phyloP scores from a whole-genome alignment of 768 basidiomycete genomes.

The Lyophyllum semitale region DNA sequence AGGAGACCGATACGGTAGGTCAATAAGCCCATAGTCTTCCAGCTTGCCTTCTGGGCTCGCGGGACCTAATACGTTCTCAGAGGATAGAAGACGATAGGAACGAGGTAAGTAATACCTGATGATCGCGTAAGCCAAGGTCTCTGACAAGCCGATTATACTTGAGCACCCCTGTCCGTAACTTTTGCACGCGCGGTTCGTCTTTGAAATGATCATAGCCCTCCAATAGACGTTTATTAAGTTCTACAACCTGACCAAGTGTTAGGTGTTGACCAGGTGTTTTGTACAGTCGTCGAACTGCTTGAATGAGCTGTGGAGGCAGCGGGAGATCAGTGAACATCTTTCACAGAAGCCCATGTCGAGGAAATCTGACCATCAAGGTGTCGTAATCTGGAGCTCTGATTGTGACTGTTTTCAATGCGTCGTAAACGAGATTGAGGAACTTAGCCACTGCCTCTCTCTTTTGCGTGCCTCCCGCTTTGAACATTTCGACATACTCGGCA shows the following conservation, averaged over 20 bases:
- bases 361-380: slow-evolving; percentile 81
- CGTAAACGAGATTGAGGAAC: slow-evolving; percentile 89
- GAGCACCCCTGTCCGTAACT: slow-evolving; percentile 76
- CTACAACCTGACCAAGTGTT: slow-evolving; percentile 93
- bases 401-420: slow-evolving; percentile 93
- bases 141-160: slow-evolving; percentile 88
- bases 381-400: slow-evolving; percentile 96
- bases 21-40: slow-evolving; percentile 87
- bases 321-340: slow-evolving; percentile 10
- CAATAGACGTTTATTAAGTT: slow-evolving; percentile 89
- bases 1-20: slow-evolving; percentile 81
- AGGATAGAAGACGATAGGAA: not conserved
- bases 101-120: slow-evolving; percentile 58
- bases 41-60: slow-evolving; percentile 78
- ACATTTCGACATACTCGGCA: slow-evolving; percentile 83
- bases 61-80: slow-evolving; percentile 64
- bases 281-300: slow-evolving; percentile 92
- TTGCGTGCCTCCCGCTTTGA: slow-evolving; percentile 82
- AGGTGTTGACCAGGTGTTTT: slow-evolving; percentile 93
- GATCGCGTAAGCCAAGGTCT: slow-evolving; percentile 91
- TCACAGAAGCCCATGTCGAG: not conserved
- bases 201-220: slow-evolving; percentile 93
- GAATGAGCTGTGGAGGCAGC: slow-evolving; percentile 74
- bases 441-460: slow-evolving; percentile 91
- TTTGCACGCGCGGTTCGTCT: slow-evolving; percentile 86